These are phyloP conservation scores for Angophora floribunda DNA, from an alignment of 345 rosid species.

Conservation along the genomic window DNA sequence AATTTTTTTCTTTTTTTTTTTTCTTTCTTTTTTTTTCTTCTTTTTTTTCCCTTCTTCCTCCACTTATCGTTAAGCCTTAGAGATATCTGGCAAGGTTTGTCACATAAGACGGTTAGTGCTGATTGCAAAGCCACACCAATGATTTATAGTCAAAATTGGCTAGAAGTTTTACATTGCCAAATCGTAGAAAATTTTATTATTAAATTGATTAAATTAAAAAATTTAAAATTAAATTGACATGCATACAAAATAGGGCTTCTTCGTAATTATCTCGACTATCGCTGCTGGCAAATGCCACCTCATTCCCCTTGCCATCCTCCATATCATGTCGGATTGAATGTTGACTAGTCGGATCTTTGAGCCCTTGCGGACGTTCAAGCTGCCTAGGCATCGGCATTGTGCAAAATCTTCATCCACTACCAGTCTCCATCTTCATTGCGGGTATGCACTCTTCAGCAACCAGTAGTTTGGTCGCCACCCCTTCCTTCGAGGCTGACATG, in stretches of 20 bases:
- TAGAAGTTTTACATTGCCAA: neutral
- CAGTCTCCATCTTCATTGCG: neutral
- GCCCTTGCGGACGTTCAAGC: neutral
- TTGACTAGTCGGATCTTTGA: neutral
- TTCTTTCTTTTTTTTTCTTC: fast-evolving
- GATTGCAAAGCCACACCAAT: neutral
- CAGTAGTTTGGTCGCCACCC: neutral
- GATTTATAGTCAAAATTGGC: neutral
- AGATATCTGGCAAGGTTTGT: neutral
- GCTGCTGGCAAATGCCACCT: neutral
- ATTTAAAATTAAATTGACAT: neutral
- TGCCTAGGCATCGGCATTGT: neutral
- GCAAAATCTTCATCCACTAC: neutral
- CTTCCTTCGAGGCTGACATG: neutral
- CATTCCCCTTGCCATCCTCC: neutral
- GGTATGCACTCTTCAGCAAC: neutral
- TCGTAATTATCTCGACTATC: neutral
- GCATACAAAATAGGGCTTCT: neutral
- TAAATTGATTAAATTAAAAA: neutral
- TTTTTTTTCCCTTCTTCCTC: neutral
- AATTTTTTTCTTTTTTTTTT: too few species aligned
- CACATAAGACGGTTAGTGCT: neutral
- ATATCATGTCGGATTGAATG: neutral
- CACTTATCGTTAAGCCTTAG: neutral
- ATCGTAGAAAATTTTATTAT: neutral